Evolutionary conservation across 192 early-diverging fungal species (phyloP).

Genomic region (Podila epigama): DNA sequence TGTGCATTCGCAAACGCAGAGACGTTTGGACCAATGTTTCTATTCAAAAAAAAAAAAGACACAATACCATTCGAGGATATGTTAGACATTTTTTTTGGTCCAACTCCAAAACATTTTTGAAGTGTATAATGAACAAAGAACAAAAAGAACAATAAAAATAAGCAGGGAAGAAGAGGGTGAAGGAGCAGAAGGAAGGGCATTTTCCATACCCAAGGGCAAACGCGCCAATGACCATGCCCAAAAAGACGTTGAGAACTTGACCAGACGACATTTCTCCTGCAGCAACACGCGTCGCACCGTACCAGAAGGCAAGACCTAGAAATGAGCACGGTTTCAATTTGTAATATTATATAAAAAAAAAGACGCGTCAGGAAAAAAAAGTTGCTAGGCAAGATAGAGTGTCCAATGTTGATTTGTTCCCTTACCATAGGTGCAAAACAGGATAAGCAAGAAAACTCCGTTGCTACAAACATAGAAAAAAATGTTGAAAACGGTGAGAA

Average conservation of each 20-base stretch:
- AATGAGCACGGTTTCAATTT: too few relatives aligned
- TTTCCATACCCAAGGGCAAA: constrained; percentile 24
- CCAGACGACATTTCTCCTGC: constrained; percentile 53
- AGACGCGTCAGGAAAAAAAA: neutral
- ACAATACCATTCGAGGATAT: neutral
- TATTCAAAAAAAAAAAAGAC: too few relatives aligned
- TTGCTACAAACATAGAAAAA: neutral
- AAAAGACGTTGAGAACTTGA: constrained; percentile 83
- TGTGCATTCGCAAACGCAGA: constrained; percentile 75
- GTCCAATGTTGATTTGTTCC: neutral
- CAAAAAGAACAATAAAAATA: neutral
- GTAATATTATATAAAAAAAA: too few relatives aligned
- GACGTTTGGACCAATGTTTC: constrained; percentile 70
- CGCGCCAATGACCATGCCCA: constrained; percentile 85
- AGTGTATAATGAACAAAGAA: neutral
- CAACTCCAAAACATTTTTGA: too few relatives aligned
- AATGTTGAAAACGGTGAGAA: too few relatives aligned
- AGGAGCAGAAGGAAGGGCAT: neutral
- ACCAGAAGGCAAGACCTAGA: constrained; percentile 83
- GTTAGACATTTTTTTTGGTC: too few relatives aligned
- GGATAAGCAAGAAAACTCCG: constrained; percentile 73
- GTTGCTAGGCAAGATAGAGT: neutral
- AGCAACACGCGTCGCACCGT: constrained; percentile 74
- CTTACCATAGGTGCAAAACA: constrained; percentile 74
- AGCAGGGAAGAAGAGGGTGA: neutral